Evolutionary conservation across 2,329 filamentous ascomycete species (phyloP), one percentile per base, ranked within the genome.

Genomic region (Ceratocystis diversiconidia): DNA sequence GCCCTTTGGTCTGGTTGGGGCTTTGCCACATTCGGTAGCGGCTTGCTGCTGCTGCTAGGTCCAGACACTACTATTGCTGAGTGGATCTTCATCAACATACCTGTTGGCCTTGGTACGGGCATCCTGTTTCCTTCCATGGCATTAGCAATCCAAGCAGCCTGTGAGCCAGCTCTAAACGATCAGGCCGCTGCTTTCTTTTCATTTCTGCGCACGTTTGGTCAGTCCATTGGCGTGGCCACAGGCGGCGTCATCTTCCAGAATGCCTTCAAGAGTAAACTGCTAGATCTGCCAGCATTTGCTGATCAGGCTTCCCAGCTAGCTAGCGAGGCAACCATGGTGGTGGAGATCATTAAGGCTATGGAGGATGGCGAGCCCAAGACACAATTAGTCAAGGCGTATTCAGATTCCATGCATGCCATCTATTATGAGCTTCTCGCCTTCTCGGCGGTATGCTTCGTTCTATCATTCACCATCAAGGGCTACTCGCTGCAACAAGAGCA

Each of bases 171-270:
- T 17, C 75, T 77, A 0, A 78, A 78, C 66, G 77, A 79, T 66
- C 80, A 86, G 70, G 80, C 85, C 50, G 80, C 83, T 1, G 85
- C 82, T 10, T 82, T 89, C 76, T 87, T 85, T 74, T 81, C 80
- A 64, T 89, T 90, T 76, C 65, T 72, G 52, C 70, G 71, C 25
- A 69, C 70, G 10, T 70, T 72, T 61, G 71, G 71, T 65, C 71
- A 71, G 46, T 71, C 69, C 59, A 68, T 72, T 48, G 71, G 71
- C 46, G 69, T 72, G 3, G 70, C 71, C 25, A 65, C 69, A 25
- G 83, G 84, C 1, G 85, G 86, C 2, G 84, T 86, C 41, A 79
- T 87, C 64, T 89, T 89, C 74, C 85, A 89, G 73, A 89, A 88
- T 69, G 78, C 79, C 66, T 81, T 86, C 74, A 76, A 75, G 64